A percentile compares a stretch with the other conserved stretches of the same genome.
Evolutionary conservation across 257 asterid genomes (phyloP).

Genomic region (Petunia axillaris): DNA sequence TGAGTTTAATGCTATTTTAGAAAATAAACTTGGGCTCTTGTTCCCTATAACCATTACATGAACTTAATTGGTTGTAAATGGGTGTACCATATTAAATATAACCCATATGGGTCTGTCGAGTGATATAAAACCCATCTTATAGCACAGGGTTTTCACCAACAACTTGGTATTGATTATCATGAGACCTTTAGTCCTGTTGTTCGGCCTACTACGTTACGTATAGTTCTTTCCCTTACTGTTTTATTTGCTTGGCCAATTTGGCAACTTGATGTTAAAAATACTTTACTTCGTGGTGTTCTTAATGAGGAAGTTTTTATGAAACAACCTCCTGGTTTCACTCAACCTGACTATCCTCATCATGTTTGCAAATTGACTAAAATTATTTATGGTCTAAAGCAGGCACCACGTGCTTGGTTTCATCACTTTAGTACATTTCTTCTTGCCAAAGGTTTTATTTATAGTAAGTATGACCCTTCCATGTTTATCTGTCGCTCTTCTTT

Average conservation of each 20-base stretch:
- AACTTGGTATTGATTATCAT: background rate
- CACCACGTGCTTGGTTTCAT: background rate
- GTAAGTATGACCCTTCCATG: background rate
- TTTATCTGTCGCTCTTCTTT: background rate
- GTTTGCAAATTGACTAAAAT: background rate
- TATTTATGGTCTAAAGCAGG: slow-evolving; percentile 10
- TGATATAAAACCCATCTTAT: background rate
- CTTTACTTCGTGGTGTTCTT: background rate
- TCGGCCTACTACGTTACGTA: background rate
- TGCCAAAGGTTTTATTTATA: no score
- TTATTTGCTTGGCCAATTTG: background rate
- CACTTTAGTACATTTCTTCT: no score
- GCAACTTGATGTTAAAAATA: background rate
- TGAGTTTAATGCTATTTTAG: no score
- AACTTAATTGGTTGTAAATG: no score
- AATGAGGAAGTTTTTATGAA: background rate
- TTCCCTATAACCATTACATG: no score
- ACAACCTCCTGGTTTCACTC: background rate
- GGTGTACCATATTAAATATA: no score
- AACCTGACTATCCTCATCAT: background rate
- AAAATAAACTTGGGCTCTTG: no score
- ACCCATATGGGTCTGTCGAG: background rate
- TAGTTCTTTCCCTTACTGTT: background rate
- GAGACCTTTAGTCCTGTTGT: background rate
- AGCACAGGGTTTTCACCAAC: background rate